phyloP scores from a whole-genome alignment of 192 early-diverging fungal species.

The Coemansia sp. region DNA sequence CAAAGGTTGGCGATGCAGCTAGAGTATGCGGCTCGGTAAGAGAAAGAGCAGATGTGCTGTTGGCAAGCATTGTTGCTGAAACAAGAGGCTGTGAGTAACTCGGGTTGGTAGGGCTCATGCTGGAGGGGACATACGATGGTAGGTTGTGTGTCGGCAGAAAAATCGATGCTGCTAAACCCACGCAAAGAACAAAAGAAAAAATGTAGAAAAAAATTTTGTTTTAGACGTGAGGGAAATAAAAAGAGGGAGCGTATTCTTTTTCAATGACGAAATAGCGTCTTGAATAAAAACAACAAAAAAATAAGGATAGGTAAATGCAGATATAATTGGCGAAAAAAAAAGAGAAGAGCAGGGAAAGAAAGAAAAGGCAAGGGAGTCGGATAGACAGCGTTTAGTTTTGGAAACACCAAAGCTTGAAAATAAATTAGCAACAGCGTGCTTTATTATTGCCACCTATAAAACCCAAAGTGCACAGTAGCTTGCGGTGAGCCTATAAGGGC shows the following conservation, averaged over 20 bases:
- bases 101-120: conserved; percentile 8
- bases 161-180: conserved; percentile 5
- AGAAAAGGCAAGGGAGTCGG: no score
- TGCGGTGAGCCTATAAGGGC: background rate
- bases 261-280: conserved; percentile 8
- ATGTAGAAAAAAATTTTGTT: background rate
- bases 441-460: background rate
- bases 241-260: background rate
- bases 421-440: background rate
- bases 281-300: background rate
- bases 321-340: background rate
- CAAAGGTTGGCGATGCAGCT: background rate
- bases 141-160: background rate
- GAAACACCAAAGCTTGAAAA: background rate
- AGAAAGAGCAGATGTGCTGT: conserved; percentile 14
- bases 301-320: background rate
- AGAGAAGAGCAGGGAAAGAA: background rate
- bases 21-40: background rate
- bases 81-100: conserved; percentile 13
- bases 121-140: conserved; percentile 9
- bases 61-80: conserved; percentile 9
- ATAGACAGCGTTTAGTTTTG: background rate
- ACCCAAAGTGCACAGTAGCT: background rate
- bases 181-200: background rate
- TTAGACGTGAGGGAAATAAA: background rate